A percentile compares a stretch with the other conserved stretches of the same genome.
phyloP scores from a whole-genome alignment of 75 land plant species.

The Selaginella tamariscina region DNA sequence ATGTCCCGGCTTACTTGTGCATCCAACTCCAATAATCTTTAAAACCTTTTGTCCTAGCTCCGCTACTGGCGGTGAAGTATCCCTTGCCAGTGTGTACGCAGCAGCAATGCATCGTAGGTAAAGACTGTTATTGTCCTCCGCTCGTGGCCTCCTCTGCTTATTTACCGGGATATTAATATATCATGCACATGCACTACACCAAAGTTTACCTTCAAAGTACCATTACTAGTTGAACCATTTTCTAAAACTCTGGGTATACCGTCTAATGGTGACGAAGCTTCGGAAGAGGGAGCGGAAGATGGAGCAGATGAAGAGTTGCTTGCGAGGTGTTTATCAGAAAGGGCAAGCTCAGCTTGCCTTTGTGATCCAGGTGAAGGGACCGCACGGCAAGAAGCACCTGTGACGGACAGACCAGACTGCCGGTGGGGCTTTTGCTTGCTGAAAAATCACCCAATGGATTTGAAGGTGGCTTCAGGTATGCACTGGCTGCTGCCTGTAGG shows the following conservation, averaged over 20 bases:
- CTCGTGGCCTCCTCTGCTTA: constrained; percentile 34
- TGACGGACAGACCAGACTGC: constrained; percentile 30
- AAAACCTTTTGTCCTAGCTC: constrained; percentile 55
- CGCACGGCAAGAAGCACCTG: constrained; percentile 30
- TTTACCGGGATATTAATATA: too few relatives aligned
- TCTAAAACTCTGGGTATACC: constrained; percentile 31
- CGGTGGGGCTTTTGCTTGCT: constrained; percentile 19
- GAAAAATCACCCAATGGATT: constrained; percentile 12
- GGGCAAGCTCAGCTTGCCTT: neutral
- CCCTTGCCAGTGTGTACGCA: constrained; percentile 61
- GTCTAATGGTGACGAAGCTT: constrained; percentile 64
- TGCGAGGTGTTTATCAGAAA: neutral
- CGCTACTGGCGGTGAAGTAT: constrained; percentile 76
- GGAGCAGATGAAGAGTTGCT: neutral
- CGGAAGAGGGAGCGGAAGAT: constrained; percentile 45
- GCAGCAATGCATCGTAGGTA: constrained; percentile 64
- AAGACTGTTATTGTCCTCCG: constrained; percentile 46
- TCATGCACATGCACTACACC: too few relatives aligned
- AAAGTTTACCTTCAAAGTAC: constrained; percentile 35
- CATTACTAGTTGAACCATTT: constrained; percentile 51
- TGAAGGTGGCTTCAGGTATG: constrained; percentile 68
- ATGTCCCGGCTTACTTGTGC: constrained; percentile 15
- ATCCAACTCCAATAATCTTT: constrained; percentile 67
- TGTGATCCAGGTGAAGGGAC: neutral
- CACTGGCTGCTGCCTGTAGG: constrained; percentile 72